Evolutionary conservation across 352 stramenopile genomes (phyloP).

Genomic region (Globisporangium acanthophoron): DNA sequence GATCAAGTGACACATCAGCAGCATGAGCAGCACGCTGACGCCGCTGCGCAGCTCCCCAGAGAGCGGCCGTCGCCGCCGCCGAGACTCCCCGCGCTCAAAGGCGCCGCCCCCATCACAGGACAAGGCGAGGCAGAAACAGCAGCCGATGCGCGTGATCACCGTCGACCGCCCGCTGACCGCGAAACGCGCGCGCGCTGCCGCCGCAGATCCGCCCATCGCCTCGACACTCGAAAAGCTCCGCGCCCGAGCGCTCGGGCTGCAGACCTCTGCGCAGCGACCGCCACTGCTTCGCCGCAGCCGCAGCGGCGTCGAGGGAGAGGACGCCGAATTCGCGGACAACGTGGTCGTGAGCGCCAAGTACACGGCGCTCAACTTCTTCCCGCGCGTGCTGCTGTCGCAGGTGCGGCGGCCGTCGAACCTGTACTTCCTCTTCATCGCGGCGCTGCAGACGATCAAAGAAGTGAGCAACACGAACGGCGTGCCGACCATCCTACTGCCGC

Average conservation of each 20-base stretch:
- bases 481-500: constrained; percentile 68
- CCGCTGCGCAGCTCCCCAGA: neutral
- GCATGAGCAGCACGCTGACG: constrained; percentile 1
- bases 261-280: neutral
- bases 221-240: constrained; percentile 4
- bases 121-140: neutral
- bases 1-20: no score
- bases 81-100: no score
- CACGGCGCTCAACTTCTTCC: constrained; percentile 68
- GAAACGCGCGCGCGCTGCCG: constrained; percentile 12
- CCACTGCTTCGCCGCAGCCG: neutral
- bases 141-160: constrained; percentile 29
- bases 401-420: constrained; percentile 72
- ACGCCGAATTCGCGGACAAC: constrained; percentile 45
- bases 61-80: neutral
- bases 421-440: constrained; percentile 85
- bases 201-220: neutral
- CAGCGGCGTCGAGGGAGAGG: neutral
- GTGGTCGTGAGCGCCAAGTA: constrained; percentile 83
- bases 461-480: constrained; percentile 86
- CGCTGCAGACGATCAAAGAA: constrained; percentile 76
- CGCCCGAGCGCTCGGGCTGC: constrained; percentile 4
- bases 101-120: neutral
- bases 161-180: constrained; percentile 33
- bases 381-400: constrained; percentile 68